Evolutionary conservation across 768 basidiomycete genomes (phyloP).

Genomic region (Kwoniella sp.): DNA sequence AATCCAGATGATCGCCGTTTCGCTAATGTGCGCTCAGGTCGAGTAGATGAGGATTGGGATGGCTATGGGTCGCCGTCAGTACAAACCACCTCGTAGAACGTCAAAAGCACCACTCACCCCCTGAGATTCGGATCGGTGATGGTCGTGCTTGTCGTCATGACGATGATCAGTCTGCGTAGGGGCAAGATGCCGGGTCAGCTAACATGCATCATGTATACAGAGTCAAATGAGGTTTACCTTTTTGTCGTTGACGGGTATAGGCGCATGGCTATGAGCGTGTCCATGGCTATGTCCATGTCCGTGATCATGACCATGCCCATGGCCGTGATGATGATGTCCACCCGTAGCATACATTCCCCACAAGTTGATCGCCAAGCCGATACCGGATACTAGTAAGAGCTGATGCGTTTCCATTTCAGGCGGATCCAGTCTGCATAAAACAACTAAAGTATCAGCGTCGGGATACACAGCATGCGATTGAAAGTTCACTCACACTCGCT

Average conservation of each 20-base stretch:
- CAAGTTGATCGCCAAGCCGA: slow-evolving; percentile 89
- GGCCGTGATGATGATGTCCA: slow-evolving; percentile 59
- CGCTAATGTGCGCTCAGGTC: slow-evolving; percentile 6
- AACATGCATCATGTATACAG: too few species aligned
- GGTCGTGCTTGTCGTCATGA: slow-evolving; percentile 14
- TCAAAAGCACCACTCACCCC: slow-evolving; percentile 26
- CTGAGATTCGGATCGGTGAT: slow-evolving; percentile 17
- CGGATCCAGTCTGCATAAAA: slow-evolving; percentile 71
- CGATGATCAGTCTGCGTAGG: slow-evolving; percentile 26
- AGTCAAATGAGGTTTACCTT: slow-evolving; percentile 34
- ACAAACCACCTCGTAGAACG: too few species aligned
- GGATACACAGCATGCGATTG: not conserved
- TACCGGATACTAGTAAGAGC: slow-evolving; percentile 79
- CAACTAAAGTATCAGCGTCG: slow-evolving; percentile 9
- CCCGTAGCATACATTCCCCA: slow-evolving; percentile 99
- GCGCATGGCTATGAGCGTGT: slow-evolving; percentile 38
- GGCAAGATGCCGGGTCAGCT: too few species aligned
- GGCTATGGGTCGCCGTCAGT: too few species aligned
- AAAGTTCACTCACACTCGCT: slow-evolving; percentile 70
- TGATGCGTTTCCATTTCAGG: slow-evolving; percentile 96
- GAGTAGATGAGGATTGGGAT: slow-evolving; percentile 3
- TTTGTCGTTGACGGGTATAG: slow-evolving; percentile 39
- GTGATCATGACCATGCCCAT: slow-evolving; percentile 45
- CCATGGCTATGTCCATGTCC: slow-evolving; percentile 46
- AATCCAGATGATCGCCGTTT: slow-evolving; percentile 20